Conservation (phyloP, 768 basidiomycete genomes). For the Candolleomyces aberdarensis region DNA sequence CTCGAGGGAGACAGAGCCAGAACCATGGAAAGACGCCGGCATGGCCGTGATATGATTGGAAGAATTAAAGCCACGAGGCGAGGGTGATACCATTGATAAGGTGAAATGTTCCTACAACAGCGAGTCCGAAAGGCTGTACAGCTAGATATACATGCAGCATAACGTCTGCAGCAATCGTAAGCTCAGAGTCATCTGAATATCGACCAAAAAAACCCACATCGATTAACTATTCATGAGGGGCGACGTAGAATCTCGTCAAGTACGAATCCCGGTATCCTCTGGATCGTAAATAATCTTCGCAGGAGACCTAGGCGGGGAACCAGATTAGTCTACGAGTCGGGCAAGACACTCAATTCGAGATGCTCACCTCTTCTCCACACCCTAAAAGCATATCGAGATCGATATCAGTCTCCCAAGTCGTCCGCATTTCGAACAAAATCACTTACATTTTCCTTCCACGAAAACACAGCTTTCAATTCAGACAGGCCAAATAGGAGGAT, state of each 20-base stretch:
- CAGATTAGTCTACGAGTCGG: background rate
- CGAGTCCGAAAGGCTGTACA: background rate
- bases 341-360: background rate
- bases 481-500: conserved; percentile 43
- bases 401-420: too few species aligned
- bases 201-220: background rate
- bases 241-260: background rate
- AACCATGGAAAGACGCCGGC: too few species aligned
- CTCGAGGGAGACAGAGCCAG: too few species aligned
- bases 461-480: conserved; percentile 42
- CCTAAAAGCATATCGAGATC: conserved; percentile 1
- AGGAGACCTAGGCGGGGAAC: conserved; percentile 1
- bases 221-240: background rate
- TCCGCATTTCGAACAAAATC: background rate
- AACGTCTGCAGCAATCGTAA: background rate
- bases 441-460: conserved; percentile 44
- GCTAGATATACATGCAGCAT: background rate
- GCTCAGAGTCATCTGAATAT: background rate
- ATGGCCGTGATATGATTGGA: too few species aligned
- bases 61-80: too few species aligned
- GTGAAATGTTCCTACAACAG: background rate
- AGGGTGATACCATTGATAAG: too few species aligned
- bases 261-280: background rate
- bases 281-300: conserved; percentile 8
- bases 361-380: conserved; percentile 12